phyloP scores from a whole-genome alignment of 75 land plant genomes.

The Pinus taeda region DNA sequence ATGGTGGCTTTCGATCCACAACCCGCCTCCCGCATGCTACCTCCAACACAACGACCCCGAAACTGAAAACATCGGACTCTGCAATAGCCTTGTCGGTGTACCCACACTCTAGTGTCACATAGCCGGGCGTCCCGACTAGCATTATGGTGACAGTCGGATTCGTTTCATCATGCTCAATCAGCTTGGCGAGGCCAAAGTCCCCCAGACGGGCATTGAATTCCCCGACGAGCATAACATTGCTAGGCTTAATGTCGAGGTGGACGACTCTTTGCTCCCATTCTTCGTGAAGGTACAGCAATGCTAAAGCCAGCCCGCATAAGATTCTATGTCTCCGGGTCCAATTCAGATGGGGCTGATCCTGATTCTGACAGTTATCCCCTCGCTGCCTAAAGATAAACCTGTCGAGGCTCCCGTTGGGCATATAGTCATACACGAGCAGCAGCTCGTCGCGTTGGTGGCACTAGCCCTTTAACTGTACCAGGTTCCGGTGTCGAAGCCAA shows the following conservation, averaged over 20 bases:
- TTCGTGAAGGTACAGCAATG: too few species aligned
- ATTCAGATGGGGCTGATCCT: not conserved
- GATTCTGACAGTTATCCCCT: not conserved
- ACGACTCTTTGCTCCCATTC: too few species aligned
- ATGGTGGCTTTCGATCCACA: not conserved
- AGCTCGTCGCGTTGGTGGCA: too few species aligned
- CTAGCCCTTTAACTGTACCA: not conserved
- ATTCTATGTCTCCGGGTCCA: not conserved
- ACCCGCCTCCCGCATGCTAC: not conserved
- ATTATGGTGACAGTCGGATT: not conserved
- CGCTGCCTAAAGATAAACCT: not conserved
- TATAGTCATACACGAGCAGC: too few species aligned
- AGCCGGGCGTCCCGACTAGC: too few species aligned
- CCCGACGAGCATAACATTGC: too few species aligned
- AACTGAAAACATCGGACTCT: too few species aligned
- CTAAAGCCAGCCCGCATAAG: too few species aligned
- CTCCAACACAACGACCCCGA: too few species aligned
- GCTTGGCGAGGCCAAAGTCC: constrained; percentile 26
- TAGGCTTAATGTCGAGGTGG: too few species aligned
- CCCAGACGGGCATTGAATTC: not conserved
- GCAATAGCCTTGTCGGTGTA: not conserved
- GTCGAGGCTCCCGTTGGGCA: too few species aligned
- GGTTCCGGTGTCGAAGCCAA: constrained; percentile 33
- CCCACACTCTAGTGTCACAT: constrained; percentile 14
- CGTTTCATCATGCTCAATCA: constrained; percentile 8